These are phyloP conservation scores for Centrapalus pauciflorus DNA, from an alignment of 129 eudicot genomes.

Conservation along the genomic window DNA sequence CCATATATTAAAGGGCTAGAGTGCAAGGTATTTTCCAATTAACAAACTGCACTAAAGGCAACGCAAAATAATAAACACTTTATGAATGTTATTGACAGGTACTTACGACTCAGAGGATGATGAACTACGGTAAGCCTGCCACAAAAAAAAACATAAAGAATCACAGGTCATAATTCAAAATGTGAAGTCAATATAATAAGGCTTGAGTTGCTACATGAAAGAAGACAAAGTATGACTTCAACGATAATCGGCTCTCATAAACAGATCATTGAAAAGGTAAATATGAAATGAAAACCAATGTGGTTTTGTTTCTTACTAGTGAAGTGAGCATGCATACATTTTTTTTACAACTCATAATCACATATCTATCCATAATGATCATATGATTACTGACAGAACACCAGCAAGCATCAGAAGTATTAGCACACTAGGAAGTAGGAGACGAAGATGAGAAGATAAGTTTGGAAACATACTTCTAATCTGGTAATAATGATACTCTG, in stretches of 20 bases:
- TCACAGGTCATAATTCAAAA: slow-evolving; percentile 3
- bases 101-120: slow-evolving; percentile 75
- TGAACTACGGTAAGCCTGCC: slow-evolving; percentile 73
- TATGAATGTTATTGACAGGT: background rate
- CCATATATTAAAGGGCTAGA: too few relatives aligned
- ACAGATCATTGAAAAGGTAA: too few relatives aligned
- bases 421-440: too few relatives aligned
- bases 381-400: too few relatives aligned
- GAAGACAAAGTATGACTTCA: too few relatives aligned
- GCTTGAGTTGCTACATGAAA: background rate
- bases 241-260: too few relatives aligned
- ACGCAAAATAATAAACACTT: slow-evolving; percentile 11
- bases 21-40: background rate
- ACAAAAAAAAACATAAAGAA: slow-evolving; percentile 10
- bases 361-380: too few relatives aligned
- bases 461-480: slow-evolving; percentile 52
- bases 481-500: slow-evolving; percentile 65
- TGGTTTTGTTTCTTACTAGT: too few relatives aligned
- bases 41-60: background rate
- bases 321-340: too few relatives aligned
- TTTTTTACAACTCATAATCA: too few relatives aligned
- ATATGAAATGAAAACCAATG: too few relatives aligned
- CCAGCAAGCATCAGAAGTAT: too few relatives aligned
- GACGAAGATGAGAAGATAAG: background rate
- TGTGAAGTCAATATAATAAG: background rate